These are phyloP conservation scores for Aspergillus viridinutans DNA, from an alignment of 2,329 filamentous ascomycete species.

Conservation along the genomic window DNA sequence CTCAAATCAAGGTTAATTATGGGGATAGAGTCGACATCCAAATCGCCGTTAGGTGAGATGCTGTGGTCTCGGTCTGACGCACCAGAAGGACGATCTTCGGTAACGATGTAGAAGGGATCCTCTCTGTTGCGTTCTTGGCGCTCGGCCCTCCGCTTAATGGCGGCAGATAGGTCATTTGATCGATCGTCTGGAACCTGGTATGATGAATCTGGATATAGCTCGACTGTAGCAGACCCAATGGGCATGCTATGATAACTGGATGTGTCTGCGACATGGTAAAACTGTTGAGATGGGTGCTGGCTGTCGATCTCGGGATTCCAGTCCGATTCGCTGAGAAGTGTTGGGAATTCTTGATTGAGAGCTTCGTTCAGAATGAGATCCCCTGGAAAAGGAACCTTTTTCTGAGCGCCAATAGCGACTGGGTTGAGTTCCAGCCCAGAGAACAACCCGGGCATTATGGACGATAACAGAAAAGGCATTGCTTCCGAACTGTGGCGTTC, in stretches of 20 bases:
- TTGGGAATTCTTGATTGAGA: conserved; percentile 70
- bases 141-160: conserved; percentile 70
- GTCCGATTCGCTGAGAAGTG: conserved; percentile 57
- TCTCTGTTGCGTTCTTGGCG: conserved; percentile 78
- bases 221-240: conserved; percentile 17
- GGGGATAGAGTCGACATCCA: conserved; percentile 92
- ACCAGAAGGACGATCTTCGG: conserved; percentile 51
- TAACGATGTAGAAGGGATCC: conserved; percentile 89
- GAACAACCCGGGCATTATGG: conserved; percentile 86
- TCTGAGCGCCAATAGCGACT: conserved; percentile 75
- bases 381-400: conserved; percentile 75
- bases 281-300: conserved; percentile 38
- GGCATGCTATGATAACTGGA: conserved; percentile 14
- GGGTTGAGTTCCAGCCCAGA: conserved; percentile 85
- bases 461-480: conserved; percentile 77
- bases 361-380: conserved; percentile 74
- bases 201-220: conserved; percentile 24
- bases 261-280: conserved; percentile 36
- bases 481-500: conserved; percentile 43
- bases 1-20: conserved; percentile 88
- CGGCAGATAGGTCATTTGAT: conserved; percentile 68
- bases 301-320: conserved; percentile 46
- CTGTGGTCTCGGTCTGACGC: conserved; percentile 55
- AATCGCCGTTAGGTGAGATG: conserved; percentile 72
- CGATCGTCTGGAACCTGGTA: conserved; percentile 29